phyloP scores from a whole-genome alignment of 1,139 yeast genomes.

The Yamadazyma buinensis region DNA sequence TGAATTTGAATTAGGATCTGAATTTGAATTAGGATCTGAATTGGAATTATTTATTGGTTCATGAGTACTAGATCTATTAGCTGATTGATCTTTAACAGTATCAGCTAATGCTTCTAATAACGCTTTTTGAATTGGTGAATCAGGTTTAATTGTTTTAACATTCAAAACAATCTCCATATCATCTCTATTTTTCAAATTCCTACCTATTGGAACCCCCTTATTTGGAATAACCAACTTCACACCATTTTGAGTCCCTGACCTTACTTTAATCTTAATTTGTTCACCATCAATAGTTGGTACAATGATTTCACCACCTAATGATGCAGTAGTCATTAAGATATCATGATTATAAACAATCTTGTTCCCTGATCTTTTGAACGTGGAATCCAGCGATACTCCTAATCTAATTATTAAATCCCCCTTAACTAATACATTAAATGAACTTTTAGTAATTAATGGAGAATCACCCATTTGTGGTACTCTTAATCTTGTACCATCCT shows the following conservation, averaged over 20 bases:
- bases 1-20: slow-evolving; percentile 17
- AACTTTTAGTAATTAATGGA: slow-evolving; percentile 66
- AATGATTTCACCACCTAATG: slow-evolving; percentile 85
- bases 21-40: slow-evolving; percentile 22
- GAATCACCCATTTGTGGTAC: slow-evolving; percentile 91
- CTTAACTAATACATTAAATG: slow-evolving; percentile 58
- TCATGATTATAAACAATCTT: slow-evolving; percentile 62
- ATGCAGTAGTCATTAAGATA: slow-evolving; percentile 93
- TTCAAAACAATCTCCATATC: slow-evolving; percentile 74
- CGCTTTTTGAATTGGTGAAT: slow-evolving; percentile 86
- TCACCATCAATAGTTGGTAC: slow-evolving; percentile 86
- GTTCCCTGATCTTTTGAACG: slow-evolving; percentile 62
- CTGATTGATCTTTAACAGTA: slow-evolving; percentile 74
- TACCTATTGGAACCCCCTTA: slow-evolving; percentile 77
- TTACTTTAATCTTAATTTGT: slow-evolving; percentile 71
- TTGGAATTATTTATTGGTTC: slow-evolving; percentile 44
- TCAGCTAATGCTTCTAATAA: slow-evolving; percentile 93
- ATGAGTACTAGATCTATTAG: slow-evolving; percentile 57
- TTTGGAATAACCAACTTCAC: slow-evolving; percentile 74
- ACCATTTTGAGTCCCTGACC: slow-evolving; percentile 83
- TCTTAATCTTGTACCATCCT: slow-evolving; percentile 81
- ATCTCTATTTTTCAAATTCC: slow-evolving; percentile 62
- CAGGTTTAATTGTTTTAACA: slow-evolving; percentile 70
- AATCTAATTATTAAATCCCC: slow-evolving; percentile 89
- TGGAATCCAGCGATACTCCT: slow-evolving; percentile 68